A percentile compares a stretch with the other conserved stretches of the same genome.
These are phyloP conservation scores for Acanthamoeba triangularis DNA, from an alignment of 208 protist genomes.

Conservation along the genomic window DNA sequence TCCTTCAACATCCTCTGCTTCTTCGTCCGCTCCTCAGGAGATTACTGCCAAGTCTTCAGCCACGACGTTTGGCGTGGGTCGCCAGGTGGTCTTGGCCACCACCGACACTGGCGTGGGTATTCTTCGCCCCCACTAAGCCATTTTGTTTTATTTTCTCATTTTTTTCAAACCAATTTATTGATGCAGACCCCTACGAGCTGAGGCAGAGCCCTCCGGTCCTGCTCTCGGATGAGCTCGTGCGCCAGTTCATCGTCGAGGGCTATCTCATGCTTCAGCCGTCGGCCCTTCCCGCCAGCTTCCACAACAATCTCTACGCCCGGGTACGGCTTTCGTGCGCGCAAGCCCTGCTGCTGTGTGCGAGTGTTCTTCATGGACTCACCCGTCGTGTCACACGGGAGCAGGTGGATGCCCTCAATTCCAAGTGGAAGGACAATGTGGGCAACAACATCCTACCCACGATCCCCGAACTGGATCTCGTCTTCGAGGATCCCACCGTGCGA, in stretches of 20 bases:
- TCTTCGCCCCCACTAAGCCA: not conserved
- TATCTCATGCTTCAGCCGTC: conserved; percentile 4
- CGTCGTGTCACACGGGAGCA: no score
- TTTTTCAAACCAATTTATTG: not conserved
- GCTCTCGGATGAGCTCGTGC: conserved; percentile 40
- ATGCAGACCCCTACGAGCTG: not conserved
- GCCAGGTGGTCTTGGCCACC: not conserved
- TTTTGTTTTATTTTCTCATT: not conserved
- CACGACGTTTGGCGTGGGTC: not conserved
- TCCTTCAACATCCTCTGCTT: not conserved
- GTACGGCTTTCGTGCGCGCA: not conserved
- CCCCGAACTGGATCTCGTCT: conserved; percentile 58
- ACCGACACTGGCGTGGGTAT: not conserved
- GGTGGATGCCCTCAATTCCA: not conserved
- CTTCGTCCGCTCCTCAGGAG: not conserved
- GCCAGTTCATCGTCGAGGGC: conserved; percentile 42
- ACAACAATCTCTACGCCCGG: conserved; percentile 52
- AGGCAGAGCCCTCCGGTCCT: not conserved
- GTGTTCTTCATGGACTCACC: no score
- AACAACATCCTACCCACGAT: conserved; percentile 72
- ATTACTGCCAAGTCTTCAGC: not conserved
- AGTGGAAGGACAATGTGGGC: conserved; percentile 31
- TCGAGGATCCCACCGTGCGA: conserved; percentile 40
- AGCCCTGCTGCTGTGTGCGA: no score
- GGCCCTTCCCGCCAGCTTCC: not conserved